A percentile compares a stretch with the other conserved stretches of the same genome.
Conservation (phyloP, 2,329 filamentous ascomycete species). For the Fusarium armeniacum region DNA sequence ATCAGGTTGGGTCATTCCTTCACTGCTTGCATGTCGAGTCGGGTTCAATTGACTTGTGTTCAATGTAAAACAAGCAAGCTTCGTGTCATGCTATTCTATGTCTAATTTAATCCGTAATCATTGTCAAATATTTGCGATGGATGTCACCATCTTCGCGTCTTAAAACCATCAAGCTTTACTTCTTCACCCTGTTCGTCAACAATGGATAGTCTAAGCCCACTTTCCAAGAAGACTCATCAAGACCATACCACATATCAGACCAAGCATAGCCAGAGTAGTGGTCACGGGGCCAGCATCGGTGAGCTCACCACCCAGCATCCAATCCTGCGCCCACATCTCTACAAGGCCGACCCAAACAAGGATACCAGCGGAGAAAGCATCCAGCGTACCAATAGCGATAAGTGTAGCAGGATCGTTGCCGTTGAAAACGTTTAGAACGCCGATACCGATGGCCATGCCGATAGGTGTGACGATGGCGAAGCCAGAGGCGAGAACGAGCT, state of each 20-base stretch:
- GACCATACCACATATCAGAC: conserved; percentile 72
- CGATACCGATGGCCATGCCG: conserved; percentile 84
- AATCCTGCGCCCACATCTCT: conserved; percentile 84
- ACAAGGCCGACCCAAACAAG: conserved; percentile 82
- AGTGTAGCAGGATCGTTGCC: conserved; percentile 78
- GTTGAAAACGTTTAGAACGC: conserved; percentile 78
- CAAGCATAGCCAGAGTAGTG: conserved; percentile 64
- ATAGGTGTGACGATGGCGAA: conserved; percentile 81
- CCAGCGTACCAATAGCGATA: conserved; percentile 78
- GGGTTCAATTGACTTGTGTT: background rate
- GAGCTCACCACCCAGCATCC: conserved; percentile 72
- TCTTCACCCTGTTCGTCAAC: background rate
- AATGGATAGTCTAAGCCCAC: conserved; percentile 69
- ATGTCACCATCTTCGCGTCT: background rate
- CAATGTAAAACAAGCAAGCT: background rate
- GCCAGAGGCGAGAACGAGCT: conserved; percentile 70
- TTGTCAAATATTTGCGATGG: background rate
- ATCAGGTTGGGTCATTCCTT: too few species aligned
- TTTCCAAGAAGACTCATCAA: conserved; percentile 82
- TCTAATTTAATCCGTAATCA: conserved; percentile 1
- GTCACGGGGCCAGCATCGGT: conserved; percentile 62
- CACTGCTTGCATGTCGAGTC: background rate
- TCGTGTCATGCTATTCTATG: background rate
- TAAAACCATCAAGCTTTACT: conserved; percentile 2
- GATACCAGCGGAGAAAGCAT: conserved; percentile 81